Conservation (phyloP, 2,329 filamentous ascomycete genomes). For the Epichloe scottii region DNA sequence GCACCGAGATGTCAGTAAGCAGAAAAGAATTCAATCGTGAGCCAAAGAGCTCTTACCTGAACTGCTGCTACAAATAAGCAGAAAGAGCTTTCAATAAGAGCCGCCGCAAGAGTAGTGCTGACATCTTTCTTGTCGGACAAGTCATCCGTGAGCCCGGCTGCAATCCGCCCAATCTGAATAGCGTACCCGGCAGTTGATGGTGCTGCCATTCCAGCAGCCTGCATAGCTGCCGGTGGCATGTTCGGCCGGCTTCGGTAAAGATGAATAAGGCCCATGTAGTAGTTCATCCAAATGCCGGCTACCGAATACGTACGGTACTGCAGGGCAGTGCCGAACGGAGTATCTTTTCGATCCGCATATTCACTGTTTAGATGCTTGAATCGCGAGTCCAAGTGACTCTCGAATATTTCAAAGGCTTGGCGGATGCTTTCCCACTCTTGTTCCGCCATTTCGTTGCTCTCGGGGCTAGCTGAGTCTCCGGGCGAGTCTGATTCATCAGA, state of each 20-base stretch:
- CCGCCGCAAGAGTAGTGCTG: constrained; percentile 66
- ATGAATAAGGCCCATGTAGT: constrained; percentile 73
- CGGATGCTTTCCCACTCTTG: constrained; percentile 69
- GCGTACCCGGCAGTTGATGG: constrained; percentile 58
- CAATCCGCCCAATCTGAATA: constrained; percentile 66
- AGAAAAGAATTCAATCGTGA: not conserved
- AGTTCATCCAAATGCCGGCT: constrained; percentile 76
- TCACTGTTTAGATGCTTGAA: constrained; percentile 67
- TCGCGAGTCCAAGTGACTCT: constrained; percentile 53
- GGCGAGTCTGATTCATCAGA: constrained; percentile 29
- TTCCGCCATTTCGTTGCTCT: constrained; percentile 55
- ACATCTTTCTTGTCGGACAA: constrained; percentile 42
- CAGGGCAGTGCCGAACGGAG: constrained; percentile 72
- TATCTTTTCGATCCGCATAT: constrained; percentile 42
- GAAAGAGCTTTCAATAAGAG: constrained; percentile 71
- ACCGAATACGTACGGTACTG: constrained; percentile 83
- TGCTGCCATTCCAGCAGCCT: constrained; percentile 70
- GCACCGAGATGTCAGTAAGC: not conserved
- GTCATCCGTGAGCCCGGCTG: constrained; percentile 55
- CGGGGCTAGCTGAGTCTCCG: constrained; percentile 47
- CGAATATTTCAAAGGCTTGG: constrained; percentile 56
- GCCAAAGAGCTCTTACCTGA: constrained; percentile 32
- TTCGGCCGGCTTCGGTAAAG: constrained; percentile 72
- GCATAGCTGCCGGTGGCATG: constrained; percentile 85
- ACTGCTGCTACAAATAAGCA: constrained; percentile 79